These are phyloP conservation scores for Acorus gramineus DNA, from an alignment of 106 monocot species.

Conservation along the genomic window DNA sequence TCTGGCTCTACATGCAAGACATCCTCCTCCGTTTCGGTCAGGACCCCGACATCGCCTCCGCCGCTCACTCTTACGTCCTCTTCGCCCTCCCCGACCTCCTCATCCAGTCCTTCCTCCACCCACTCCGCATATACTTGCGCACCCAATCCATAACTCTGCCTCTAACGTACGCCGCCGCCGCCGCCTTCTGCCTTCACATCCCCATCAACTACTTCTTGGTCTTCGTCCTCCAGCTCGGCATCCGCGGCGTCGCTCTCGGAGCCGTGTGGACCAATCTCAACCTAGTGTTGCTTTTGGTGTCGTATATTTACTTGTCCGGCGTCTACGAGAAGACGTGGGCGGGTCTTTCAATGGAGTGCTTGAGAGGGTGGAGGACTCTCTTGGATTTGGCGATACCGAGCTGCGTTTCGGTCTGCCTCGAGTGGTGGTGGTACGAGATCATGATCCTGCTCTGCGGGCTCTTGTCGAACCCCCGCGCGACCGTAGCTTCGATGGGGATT, in stretches of 20 bases:
- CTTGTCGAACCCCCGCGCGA: slow-evolving; percentile 25
- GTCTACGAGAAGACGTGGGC: slow-evolving; percentile 9
- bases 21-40: slow-evolving; percentile 35
- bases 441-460: slow-evolving; percentile 37
- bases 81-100: slow-evolving; percentile 44
- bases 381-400: slow-evolving; percentile 29
- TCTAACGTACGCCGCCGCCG: slow-evolving; percentile 13
- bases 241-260: slow-evolving; percentile 41
- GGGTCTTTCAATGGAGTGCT: not conserved
- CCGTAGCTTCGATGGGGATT: slow-evolving; percentile 53
- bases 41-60: slow-evolving; percentile 20
- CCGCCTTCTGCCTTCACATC: slow-evolving; percentile 21
- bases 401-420: slow-evolving; percentile 24
- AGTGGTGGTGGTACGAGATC: too few species aligned
- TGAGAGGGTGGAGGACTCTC: slow-evolving; percentile 24
- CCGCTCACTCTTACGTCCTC: slow-evolving; percentile 27
- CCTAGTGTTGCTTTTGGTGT: slow-evolving; percentile 17
- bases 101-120: slow-evolving; percentile 36
- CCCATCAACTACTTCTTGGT: slow-evolving; percentile 38
- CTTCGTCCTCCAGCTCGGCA: slow-evolving; percentile 23
- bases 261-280: slow-evolving; percentile 36
- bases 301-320: slow-evolving; percentile 31
- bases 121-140: slow-evolving; percentile 40
- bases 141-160: slow-evolving; percentile 35
- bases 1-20: slow-evolving; percentile 29